Base-by-base conservation (phyloP, 1,284 basidiomycete genomes). In the Hymenochaete sp. region DNA sequence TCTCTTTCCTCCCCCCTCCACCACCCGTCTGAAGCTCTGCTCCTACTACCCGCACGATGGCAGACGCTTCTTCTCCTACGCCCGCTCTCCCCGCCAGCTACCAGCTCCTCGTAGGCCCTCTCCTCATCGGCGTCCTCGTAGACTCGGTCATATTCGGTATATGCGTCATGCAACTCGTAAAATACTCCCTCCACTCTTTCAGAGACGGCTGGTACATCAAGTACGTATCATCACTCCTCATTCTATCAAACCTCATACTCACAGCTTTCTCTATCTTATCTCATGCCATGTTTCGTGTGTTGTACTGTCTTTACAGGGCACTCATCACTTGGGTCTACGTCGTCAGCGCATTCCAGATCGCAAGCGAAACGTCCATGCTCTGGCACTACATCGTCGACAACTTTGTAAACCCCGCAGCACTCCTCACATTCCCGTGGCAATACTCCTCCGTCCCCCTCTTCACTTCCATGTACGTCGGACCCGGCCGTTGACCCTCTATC, bases 331-430 rank as follows among this genome's bases (percentile, higher is more conserved):
- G 43, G 43, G 24, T 44, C n/a, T 44, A 37, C 24, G 22, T 27
- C 4, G 35, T 47, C n/a, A 39, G 42, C 28, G 29, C 38, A 2
- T 41, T 47, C 38, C 45, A 47, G 21, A 32, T 41, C 28, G 38
- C n/a, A 11, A 40, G 21, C 14, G 32, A 31, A 2, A 22, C 42
- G 14, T 47, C 39, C n/a, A 47, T 47, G 38, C 11, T 47, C 26
- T 47, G 45, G 45, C 45, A 47, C 22, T 47, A 47, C 38, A 19
- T 41, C 25, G 38, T 47, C 38, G 10, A 36, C 13, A 47, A 47
- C 38, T 47, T 41, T 24, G 28, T 39, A 9, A 47, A 41, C 38
- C 45, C 45, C n/a, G 7, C 10, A 11, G 37, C 45, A 9, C 38
- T 47, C 14, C 35, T 36, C 9, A 27, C 14, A 14, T 33, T 25